Base-by-base conservation (phyloP, 2,329 filamentous ascomycete genomes). In the Canariomyces notabilis region DNA sequence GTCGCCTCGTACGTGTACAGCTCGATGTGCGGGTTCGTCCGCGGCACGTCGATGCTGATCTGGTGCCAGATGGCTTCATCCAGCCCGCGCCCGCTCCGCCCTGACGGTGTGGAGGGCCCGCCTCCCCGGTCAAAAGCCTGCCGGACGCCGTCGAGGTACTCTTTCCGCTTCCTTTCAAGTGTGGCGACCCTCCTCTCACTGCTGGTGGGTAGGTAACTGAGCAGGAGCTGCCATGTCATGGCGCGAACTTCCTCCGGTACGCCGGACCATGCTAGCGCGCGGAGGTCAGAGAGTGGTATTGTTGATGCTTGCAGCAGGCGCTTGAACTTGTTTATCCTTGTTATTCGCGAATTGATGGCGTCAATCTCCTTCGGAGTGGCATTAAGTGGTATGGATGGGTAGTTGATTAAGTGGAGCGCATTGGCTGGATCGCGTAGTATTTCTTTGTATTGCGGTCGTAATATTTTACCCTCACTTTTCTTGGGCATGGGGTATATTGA, bases 1-100 rank as follows among this genome's bases (percentile, higher is more conserved):
- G 94, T 98, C 4, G 91, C 91, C 67, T 97, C 91, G 62, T 95
- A 97, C 55, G 88, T 80, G 68, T 98, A 98, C 0, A 98, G 76
- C 57, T 94, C 87, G 44, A 98, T 84, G 66, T 97, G 93, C 9
- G 93, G 93, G 62, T 95, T 97, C 4, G 93, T 98, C 41, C 93
- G 82, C 2, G 93, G 93, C 18, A 97, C 88, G 62, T 98, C 93
- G 61, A 98, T 98, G 67, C 89, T 96, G 68, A 98, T 97, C 63
- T 98, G 93, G 70, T 98, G 93, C 93, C 93, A 98, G 49, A 98
- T 83, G n/a, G 89, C 86, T 70, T 98, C 93, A 58, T 98, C 94
- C 15, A 98, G 70, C 2, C 90, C 91, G 51, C 57, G 44, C 9
- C 19, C 41, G n/a, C 51, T 46, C 11, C 48, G 49, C 19, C 45